Evolutionary conservation across 2,329 filamentous ascomycete species (phyloP).

Genomic region (Salinomyces thailandicus): DNA sequence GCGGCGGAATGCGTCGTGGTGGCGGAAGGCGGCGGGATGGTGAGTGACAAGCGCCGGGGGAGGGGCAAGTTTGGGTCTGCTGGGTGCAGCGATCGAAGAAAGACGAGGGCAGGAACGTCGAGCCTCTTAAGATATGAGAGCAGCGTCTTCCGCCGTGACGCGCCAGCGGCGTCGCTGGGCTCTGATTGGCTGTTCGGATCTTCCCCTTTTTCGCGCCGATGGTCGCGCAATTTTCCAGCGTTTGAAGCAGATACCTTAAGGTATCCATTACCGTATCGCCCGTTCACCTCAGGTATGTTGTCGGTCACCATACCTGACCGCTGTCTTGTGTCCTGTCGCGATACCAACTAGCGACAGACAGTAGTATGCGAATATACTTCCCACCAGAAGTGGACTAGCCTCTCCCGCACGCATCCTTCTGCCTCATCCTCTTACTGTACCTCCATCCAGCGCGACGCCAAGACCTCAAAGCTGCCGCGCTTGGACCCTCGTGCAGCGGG

Average conservation of each 20-base stretch:
- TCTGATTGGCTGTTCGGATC: slow-evolving; percentile 4
- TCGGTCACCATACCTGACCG: too few relatives aligned
- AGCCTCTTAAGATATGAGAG: too few relatives aligned
- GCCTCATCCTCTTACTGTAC: too few relatives aligned
- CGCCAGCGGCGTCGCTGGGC: not conserved
- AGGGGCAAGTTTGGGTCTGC: not conserved
- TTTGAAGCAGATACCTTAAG: too few relatives aligned
- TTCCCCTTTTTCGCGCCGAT: slow-evolving; percentile 2
- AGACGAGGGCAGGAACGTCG: not conserved
- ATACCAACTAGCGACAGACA: too few relatives aligned
- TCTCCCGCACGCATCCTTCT: too few relatives aligned
- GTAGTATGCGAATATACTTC: too few relatives aligned
- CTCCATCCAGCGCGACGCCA: too few relatives aligned
- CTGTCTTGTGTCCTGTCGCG: too few relatives aligned
- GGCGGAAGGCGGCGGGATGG: not conserved
- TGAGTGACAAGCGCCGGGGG: not conserved
- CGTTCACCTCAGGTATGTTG: too few relatives aligned
- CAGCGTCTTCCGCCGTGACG: not conserved
- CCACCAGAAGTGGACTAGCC: too few relatives aligned
- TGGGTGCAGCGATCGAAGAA: not conserved
- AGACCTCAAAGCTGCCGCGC: not conserved
- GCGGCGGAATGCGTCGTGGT: slow-evolving; percentile 1
- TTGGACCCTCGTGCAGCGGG: not conserved
- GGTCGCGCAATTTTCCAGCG: not conserved
- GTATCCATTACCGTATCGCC: too few relatives aligned